Percentiles rank a stretch among this genome's conserved stretches.
These are phyloP conservation scores for Pezicula rhizophila DNA, from an alignment of 2,329 filamentous ascomycete species.

Conservation along the genomic window DNA sequence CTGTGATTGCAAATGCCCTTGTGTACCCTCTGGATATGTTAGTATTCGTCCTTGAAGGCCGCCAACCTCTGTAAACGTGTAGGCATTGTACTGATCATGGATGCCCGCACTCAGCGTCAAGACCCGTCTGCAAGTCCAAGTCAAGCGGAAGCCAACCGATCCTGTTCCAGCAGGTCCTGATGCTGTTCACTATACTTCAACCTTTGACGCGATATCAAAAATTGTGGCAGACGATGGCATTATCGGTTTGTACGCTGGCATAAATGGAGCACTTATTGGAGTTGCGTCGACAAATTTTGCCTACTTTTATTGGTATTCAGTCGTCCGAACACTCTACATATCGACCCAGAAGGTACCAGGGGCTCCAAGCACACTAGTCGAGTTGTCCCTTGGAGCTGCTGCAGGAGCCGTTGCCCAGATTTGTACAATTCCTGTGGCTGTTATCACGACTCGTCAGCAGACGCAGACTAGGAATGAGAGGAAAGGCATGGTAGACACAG, in stretches of 20 bases:
- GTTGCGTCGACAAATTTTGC: slow-evolving; percentile 98
- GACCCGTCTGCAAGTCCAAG: slow-evolving; percentile 91
- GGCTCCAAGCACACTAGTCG: slow-evolving; percentile 70
- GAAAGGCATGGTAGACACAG: slow-evolving; percentile 83
- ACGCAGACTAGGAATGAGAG: slow-evolving; percentile 80
- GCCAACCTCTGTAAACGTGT: neutral
- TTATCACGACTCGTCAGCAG: slow-evolving; percentile 93
- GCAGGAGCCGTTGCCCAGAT: slow-evolving; percentile 89
- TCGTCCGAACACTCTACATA: slow-evolving; percentile 77
- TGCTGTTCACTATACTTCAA: slow-evolving; percentile 75
- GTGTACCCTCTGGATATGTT: slow-evolving; percentile 97
- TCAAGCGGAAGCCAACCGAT: slow-evolving; percentile 54
- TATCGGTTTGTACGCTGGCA: slow-evolving; percentile 79
- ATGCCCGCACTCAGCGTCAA: slow-evolving; percentile 62
- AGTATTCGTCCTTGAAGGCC: slow-evolving; percentile 30
- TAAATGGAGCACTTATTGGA: slow-evolving; percentile 78
- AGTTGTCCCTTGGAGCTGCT: slow-evolving; percentile 78
- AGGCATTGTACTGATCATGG: neutral
- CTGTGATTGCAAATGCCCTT: slow-evolving; percentile 87
- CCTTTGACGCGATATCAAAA: slow-evolving; percentile 80
- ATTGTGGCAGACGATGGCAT: slow-evolving; percentile 79
- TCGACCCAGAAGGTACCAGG: slow-evolving; percentile 50
- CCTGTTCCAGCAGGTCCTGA: slow-evolving; percentile 36
- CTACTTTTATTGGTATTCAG: slow-evolving; percentile 98
- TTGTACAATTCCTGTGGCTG: slow-evolving; percentile 93